Percentiles rank a stretch among this genome's conserved stretches.
These are phyloP conservation scores for Ophiostoma ulmi DNA, from an alignment of 2,329 filamentous ascomycete genomes.

Conservation along the genomic window DNA sequence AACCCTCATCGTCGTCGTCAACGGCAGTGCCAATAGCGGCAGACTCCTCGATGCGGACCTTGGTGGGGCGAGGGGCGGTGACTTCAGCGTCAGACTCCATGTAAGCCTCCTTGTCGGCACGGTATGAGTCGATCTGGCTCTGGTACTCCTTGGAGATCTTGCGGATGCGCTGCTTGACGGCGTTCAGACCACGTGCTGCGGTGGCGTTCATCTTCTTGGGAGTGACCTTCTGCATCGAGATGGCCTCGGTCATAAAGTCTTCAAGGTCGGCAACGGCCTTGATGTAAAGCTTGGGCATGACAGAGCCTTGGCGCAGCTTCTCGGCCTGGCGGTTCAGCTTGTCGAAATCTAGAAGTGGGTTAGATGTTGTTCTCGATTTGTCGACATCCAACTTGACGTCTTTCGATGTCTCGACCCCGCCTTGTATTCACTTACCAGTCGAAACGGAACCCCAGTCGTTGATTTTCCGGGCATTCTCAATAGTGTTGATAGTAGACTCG, in stretches of 20 bases:
- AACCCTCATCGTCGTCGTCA: conserved; percentile 72
- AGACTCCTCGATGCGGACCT: conserved; percentile 44
- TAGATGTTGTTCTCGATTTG: not conserved
- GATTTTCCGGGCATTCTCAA: conserved; percentile 97
- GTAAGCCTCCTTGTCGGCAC: conserved; percentile 76
- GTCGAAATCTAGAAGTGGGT: conserved; percentile 67
- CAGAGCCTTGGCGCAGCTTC: conserved; percentile 71
- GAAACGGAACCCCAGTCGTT: conserved; percentile 95
- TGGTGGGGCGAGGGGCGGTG: conserved; percentile 45
- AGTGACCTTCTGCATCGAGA: conserved; percentile 92
- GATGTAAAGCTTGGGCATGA: conserved; percentile 85
- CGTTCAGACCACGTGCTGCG: conserved; percentile 88
- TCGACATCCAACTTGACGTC: not conserved
- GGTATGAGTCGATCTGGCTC: conserved; percentile 79
- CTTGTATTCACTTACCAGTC: conserved; percentile 55
- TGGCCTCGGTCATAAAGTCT: conserved; percentile 86
- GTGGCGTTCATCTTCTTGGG: conserved; percentile 99
- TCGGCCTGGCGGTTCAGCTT: conserved; percentile 83
- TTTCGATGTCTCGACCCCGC: conserved; percentile 2
- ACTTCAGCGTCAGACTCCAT: conserved; percentile 80
- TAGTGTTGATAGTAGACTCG: conserved; percentile 79
- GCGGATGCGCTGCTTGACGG: conserved; percentile 96
- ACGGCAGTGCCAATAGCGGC: conserved; percentile 40
- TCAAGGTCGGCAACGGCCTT: conserved; percentile 90
- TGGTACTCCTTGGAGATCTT: conserved; percentile 97